Percentiles rank a stretch among this genome's conserved stretches.
These are phyloP conservation scores for Phytopythium kandeliae DNA, from an alignment of 352 stramenopile species.

Conservation along the genomic window DNA sequence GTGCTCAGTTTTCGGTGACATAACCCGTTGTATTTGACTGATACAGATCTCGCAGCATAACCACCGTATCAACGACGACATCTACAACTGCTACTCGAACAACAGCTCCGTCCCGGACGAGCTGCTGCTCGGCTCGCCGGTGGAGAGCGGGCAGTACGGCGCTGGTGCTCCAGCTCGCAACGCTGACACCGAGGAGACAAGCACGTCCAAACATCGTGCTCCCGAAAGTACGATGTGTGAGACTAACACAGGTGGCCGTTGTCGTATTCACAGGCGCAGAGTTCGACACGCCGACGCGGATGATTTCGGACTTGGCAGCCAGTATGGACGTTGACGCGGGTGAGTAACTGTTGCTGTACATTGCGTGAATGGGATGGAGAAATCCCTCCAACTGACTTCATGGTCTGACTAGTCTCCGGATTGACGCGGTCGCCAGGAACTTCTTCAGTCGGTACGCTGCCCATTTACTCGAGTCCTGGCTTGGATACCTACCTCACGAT, in stretches of 20 bases:
- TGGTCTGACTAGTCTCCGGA: too few relatives aligned
- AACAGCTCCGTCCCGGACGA: constrained; percentile 77
- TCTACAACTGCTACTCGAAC: constrained; percentile 74
- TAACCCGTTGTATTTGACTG: too few relatives aligned
- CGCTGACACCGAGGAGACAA: constrained; percentile 20
- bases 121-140: constrained; percentile 37
- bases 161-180: constrained; percentile 12
- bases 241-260: neutral
- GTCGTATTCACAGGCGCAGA: neutral
- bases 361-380: too few relatives aligned
- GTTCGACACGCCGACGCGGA: constrained; percentile 14
- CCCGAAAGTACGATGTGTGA: too few relatives aligned
- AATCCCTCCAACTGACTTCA: too few relatives aligned
- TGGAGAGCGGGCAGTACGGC: constrained; percentile 3
- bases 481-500: too few relatives aligned
- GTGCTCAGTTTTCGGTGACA: too few relatives aligned
- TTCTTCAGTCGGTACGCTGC: too few relatives aligned
- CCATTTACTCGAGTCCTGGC: too few relatives aligned
- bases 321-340: constrained; percentile 6
- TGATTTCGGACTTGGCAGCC: constrained; percentile 9
- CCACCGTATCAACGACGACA: constrained; percentile 70
- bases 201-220: too few relatives aligned
- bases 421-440: neutral
- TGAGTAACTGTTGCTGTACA: neutral
- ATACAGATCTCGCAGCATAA: constrained; percentile 68